Percentiles rank a stretch among this genome's conserved stretches.
These are phyloP conservation scores for Pachysolen tannophilus DNA, from an alignment of 805 yeast species.

Conservation along the genomic window DNA sequence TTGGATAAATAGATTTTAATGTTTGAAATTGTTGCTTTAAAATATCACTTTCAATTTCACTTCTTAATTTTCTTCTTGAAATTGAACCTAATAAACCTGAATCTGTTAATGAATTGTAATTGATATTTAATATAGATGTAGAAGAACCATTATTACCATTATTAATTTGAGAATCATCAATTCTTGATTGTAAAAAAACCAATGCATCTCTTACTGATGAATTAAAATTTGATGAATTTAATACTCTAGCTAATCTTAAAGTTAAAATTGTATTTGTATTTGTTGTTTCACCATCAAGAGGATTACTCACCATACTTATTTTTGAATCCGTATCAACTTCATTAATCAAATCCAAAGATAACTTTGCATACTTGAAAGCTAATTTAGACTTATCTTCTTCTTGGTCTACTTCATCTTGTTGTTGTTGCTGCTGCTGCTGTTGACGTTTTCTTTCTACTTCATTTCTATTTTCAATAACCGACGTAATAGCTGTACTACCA, in stretches of 20 bases:
- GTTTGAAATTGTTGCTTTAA: conserved; percentile 46
- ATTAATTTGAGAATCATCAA: conserved; percentile 21
- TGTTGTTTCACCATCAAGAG: background rate
- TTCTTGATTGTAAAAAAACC: conserved; percentile 18
- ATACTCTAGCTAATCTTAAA: conserved; percentile 39
- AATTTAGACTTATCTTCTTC: conserved; percentile 9
- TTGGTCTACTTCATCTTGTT: conserved; percentile 1
- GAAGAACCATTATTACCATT: no score
- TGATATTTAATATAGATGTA: conserved; percentile 9
- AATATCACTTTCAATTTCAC: conserved; percentile 53
- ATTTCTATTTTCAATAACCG: no score
- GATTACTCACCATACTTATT: background rate
- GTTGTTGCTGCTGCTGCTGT: conserved; percentile 7
- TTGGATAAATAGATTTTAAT: conserved; percentile 35
- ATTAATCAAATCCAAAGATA: conserved; percentile 33
- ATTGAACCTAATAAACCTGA: conserved; percentile 49
- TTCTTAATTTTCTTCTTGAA: conserved; percentile 50
- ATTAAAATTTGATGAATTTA: conserved; percentile 37
- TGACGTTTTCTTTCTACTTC: no score
- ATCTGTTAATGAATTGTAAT: conserved; percentile 30
- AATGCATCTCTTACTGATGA: conserved; percentile 23
- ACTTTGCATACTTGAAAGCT: conserved; percentile 42
- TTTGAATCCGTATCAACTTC: conserved; percentile 3
- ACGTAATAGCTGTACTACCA: no score
- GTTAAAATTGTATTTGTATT: conserved; percentile 20